Evolutionary conservation across 2,329 filamentous ascomycete species (phyloP), one percentile per base, ranked within the genome.

Genomic region (Leptographium lundbergii): DNA sequence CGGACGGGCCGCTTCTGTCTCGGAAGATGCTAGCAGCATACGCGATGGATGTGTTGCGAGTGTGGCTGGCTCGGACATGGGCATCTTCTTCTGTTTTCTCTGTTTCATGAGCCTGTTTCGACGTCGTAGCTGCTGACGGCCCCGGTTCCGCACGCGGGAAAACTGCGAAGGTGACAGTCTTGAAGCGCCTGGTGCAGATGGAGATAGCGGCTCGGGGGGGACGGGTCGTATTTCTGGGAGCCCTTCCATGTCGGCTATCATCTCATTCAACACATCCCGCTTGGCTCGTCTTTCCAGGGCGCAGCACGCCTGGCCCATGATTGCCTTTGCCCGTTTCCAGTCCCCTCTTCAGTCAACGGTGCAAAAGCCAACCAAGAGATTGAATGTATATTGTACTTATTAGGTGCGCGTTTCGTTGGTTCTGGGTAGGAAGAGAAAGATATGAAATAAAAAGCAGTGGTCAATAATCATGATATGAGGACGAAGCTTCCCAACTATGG

Each of bases 271-370:
- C 6, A 17, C 54, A 13, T 32, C 36, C 39, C 14, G 24, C 39
- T 24, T 29, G 25, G 24, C 13, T n/a, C 39, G 54, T 42, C 19
- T 47, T 11, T 47, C 19, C 39, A 47, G 25, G 24, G 39, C n/a
- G 39, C 54, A 56, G 25, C 54, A 56, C 25, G 54, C 39, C 54
- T 56, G 54, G 14, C 54, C 54, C 54, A 56, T 56, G 25, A 4
- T 32, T 19, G 54, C 39, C 9, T 27, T 19, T n/a, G 54, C 22
- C n/a, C 6, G 17, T 19, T 45, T 22, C 34, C 19, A 19, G 10
- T 22, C 39, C 10, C 22, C 36, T 47, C 51, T 32, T 4, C 6
- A 9, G 7, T n/a, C 25, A 14, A 32, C 6, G 24, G 14, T 13
- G 24, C 10, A 14, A 13, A 50, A 24, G 47, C 47, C 13, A 25